Conservation (phyloP, 371 early-diverging fungal species). For the Mucor circinelloides region DNA sequence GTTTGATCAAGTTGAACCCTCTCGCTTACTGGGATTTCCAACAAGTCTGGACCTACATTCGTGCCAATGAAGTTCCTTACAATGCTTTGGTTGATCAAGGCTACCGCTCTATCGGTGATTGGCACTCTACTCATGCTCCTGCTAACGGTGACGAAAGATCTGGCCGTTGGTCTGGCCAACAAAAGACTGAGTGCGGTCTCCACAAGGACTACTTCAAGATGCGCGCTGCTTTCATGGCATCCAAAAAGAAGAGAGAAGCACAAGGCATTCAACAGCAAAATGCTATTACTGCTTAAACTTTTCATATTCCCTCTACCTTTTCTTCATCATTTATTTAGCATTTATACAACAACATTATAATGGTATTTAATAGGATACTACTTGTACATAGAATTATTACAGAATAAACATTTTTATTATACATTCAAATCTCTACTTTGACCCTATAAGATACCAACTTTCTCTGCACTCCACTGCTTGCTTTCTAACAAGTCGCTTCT, state of each 20-base stretch:
- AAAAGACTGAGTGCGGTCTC: slow-evolving; percentile 92
- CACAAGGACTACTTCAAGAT: slow-evolving; percentile 95
- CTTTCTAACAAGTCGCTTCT: slow-evolving; percentile 81
- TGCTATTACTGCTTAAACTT: not conserved
- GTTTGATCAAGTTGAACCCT: slow-evolving; percentile 88
- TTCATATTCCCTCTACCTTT: not conserved
- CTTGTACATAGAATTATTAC: not conserved
- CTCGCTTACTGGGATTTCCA: slow-evolving; percentile 89
- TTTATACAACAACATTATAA: not conserved
- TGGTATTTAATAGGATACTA: not conserved
- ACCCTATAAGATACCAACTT: slow-evolving; percentile 68
- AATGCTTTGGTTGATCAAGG: slow-evolving; percentile 88
- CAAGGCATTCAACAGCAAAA: not conserved
- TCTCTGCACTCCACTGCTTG: slow-evolving; percentile 85
- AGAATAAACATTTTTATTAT: not conserved
- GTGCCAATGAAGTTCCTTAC: slow-evolving; percentile 88
- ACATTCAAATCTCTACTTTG: not conserved
- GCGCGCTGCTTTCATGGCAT: slow-evolving; percentile 67
- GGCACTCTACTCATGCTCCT: slow-evolving; percentile 85
- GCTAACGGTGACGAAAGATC: slow-evolving; percentile 78
- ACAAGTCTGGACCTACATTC: slow-evolving; percentile 84
- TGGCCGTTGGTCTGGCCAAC: slow-evolving; percentile 90
- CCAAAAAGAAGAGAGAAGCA: slow-evolving; percentile 48
- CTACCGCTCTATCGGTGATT: slow-evolving; percentile 92
- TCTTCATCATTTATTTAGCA: not conserved